Evolutionary conservation across 148 eudicot genomes (phyloP), one percentile per base, ranked within the genome.

Genomic region (Rhododendron mucronatum): DNA sequence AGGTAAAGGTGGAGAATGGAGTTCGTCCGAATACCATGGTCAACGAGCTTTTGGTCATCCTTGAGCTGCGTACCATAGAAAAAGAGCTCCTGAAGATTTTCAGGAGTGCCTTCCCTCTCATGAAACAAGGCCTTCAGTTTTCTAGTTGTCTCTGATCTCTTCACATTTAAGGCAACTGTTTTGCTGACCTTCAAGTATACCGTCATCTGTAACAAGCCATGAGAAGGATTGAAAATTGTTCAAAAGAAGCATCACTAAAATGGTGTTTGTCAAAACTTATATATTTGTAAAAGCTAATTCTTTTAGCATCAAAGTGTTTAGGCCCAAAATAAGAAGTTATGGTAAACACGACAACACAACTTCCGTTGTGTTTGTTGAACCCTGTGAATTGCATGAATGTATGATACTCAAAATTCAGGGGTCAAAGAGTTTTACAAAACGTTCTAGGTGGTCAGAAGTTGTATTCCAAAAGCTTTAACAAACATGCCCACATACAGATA

Each of bases 31-130:
- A 91, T 57, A 21, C 86, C 82, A 28, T 84, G 86, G 59, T 86
- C 81, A 18, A 33, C 83, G 18, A 89, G 76, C 59, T 86, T 91
- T 5, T 30, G 53, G 15, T 84, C 86, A 41, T 91, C 87, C 57
- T 67, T 0, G 18, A 90, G 87, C 18, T 2, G 48, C 37, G 83
- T 45, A 5, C 47, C 80, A 18, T 10, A 14, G 21, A 51, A 88
- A 80, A 57, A 50, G 71, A 89, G 63, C 13, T 87, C 86, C 73
- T 85, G 90, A 20, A 89, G 85, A 75, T 71, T 77, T 78, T 89
- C 88, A 0, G 89, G 81, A 67, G 88, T 59, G 12, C 86, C 90
- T 76, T 74, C 89, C 33, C 71, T 76, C 59, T 47, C 67, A 28
- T 67, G 51, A 2, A 85, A 74, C 23, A 78, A 10, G 15, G 69